Base-by-base conservation (phyloP, 2,329 filamentous ascomycete species). In the Moelleriella libera region DNA sequence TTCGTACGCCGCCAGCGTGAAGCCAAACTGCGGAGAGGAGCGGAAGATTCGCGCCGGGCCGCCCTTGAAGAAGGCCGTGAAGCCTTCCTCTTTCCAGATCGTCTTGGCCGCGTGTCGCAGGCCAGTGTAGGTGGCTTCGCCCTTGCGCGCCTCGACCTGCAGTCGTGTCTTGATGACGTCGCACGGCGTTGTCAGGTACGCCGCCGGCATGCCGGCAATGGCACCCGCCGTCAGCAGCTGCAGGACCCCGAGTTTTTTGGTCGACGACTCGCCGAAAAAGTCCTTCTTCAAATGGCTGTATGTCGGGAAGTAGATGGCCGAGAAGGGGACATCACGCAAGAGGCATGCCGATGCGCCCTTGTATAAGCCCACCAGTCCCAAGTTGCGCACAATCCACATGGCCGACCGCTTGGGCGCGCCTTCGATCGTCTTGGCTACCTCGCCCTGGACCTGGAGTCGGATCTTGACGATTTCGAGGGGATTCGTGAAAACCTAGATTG, bases 391-490 rank as follows among this genome's bases (percentile, higher is more conserved):
- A 57, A 98, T 97, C 92, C 92, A 98, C 72, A 97, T 85, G 49
- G 92, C 92, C 9, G 89, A 95, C 55, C 92, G 85, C 66, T 85
- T 89, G 46, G 86, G 87, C 12, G 84, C 78, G 49, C 82, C 83
- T 53, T 92, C 85, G 30, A 87, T 80, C 44, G 75, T 85, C 71
- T 96, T 97, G 54, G 88, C 83, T 41, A 96, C 82, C 68, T 98
- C 92, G 50, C 92, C 92, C 70, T 98, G 92, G 29, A 98, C 85
- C 67, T 98, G 92, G 47, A 98, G 80, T 55, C 92, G 85, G 62
- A 98, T 98, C 75, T 98, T 98, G 72, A 98, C 92, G 61, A 98
- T 98, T 66, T 98, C 92, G 14, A 98, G 80, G 30, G 92, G 92
- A 66, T 97, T 98, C 56, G 88, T 96, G 68, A 97, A 97, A 57